These are phyloP conservation scores for Fusarium buxicola DNA, from an alignment of 2,329 filamentous ascomycete genomes.

Conservation along the genomic window DNA sequence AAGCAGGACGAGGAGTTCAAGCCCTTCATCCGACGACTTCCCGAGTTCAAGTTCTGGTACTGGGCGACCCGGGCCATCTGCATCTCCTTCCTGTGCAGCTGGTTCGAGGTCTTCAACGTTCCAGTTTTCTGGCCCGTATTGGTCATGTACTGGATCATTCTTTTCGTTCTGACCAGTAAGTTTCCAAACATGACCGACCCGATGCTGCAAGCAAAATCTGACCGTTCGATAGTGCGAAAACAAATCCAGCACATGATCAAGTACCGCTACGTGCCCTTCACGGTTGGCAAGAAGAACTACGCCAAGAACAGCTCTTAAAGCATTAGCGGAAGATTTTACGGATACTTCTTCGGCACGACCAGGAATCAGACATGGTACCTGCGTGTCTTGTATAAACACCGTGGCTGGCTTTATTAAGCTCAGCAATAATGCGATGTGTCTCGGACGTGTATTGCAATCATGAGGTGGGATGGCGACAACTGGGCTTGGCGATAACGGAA, in stretches of 20 bases:
- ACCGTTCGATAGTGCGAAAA: conserved; percentile 79
- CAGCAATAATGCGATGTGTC: conserved; percentile 43
- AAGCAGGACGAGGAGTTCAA: conserved; percentile 98
- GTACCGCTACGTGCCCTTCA: conserved; percentile 97
- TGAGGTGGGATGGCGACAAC: conserved; percentile 32
- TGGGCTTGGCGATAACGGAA: conserved; percentile 34
- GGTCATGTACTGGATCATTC: conserved; percentile 98
- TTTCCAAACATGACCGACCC: conserved; percentile 48
- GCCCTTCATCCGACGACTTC: conserved; percentile 93
- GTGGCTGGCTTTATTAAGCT: conserved; percentile 41
- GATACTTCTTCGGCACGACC: conserved; percentile 35
- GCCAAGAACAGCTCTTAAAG: conserved; percentile 67
- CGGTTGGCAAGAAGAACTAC: conserved; percentile 89
- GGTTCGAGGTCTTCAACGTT: conserved; percentile 94
- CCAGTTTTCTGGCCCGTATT: conserved; percentile 99
- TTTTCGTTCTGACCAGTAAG: conserved; percentile 95
- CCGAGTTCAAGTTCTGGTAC: conserved; percentile 99
- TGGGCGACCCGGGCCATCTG: conserved; percentile 87
- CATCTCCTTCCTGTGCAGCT: conserved; percentile 88
- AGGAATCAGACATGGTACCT: conserved; percentile 22
- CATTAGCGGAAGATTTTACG: conserved; percentile 5
- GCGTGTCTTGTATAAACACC: conserved; percentile 45
- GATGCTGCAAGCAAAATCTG: conserved; percentile 3
- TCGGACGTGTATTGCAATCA: conserved; percentile 42
- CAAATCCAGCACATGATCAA: conserved; percentile 99